Evolutionary conservation across 345 rosid species (phyloP).

Genomic region (Arabis hirsuta): DNA sequence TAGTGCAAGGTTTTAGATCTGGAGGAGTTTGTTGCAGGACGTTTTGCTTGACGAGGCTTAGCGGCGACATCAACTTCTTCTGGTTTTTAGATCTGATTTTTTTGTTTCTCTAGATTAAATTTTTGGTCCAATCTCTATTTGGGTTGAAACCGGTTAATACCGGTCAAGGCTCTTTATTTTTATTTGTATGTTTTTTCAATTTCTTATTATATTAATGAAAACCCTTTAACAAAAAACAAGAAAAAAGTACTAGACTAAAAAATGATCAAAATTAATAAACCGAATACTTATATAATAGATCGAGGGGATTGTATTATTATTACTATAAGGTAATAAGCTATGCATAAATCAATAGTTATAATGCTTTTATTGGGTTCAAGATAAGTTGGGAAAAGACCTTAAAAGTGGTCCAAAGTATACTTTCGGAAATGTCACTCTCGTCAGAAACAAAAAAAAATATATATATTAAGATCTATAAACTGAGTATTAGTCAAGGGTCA

Average conservation of each 20-base stretch:
- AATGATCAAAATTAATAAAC: background rate
- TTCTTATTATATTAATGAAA: too few relatives aligned
- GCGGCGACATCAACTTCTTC: too few relatives aligned
- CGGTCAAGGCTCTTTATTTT: too few relatives aligned
- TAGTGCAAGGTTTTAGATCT: too few relatives aligned
- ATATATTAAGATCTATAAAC: conserved; percentile 27
- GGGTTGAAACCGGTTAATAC: too few relatives aligned
- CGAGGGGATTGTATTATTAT: background rate
- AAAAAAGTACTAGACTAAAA: background rate
- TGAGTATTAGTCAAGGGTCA: conserved; percentile 47
- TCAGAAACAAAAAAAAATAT: conserved; percentile 14
- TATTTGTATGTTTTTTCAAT: too few relatives aligned
- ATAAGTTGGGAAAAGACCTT: conserved; percentile 47
- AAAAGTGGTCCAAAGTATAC: conserved; percentile 50
- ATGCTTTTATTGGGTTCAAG: conserved; percentile 31
- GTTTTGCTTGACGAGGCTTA: too few relatives aligned
- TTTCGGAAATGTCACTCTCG: conserved; percentile 46
- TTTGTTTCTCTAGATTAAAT: too few relatives aligned
- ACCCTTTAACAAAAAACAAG: too few relatives aligned
- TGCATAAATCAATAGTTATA: conserved; percentile 15
- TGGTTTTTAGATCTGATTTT: too few relatives aligned
- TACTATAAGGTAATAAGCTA: conserved; percentile 16
- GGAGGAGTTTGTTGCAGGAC: too few relatives aligned
- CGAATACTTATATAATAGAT: conserved; percentile 1
- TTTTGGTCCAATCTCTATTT: too few relatives aligned